These are phyloP conservation scores for Xerophyta viscosa DNA, from an alignment of 106 monocot species.

Conservation along the genomic window DNA sequence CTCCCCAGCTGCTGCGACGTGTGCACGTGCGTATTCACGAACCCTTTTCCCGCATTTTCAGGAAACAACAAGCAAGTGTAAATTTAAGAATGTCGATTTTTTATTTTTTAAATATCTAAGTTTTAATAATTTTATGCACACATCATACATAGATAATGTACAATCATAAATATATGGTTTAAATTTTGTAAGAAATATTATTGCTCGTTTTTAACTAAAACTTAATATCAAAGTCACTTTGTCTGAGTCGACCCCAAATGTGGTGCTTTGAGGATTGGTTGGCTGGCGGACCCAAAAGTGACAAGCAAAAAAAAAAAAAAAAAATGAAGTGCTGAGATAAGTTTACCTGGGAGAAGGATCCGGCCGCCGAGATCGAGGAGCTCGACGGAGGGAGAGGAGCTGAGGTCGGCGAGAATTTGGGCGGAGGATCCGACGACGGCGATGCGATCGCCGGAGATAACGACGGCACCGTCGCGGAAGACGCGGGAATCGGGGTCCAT, in stretches of 20 bases:
- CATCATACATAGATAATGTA: too few relatives aligned
- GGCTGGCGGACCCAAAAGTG: background rate
- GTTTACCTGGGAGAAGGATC: constrained; percentile 57
- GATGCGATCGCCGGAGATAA: constrained; percentile 51
- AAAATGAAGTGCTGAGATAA: background rate
- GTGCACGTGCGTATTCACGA: constrained; percentile 92
- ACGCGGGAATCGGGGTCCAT: constrained; percentile 61
- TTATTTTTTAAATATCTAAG: too few relatives aligned
- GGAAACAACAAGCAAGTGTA: background rate
- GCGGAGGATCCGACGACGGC: constrained; percentile 49
- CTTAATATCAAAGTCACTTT: too few relatives aligned
- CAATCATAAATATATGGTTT: too few relatives aligned
- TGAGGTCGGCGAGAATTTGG: constrained; percentile 42
- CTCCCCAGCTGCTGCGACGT: constrained; percentile 89
- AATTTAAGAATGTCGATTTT: too few relatives aligned
- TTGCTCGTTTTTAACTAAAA: too few relatives aligned
- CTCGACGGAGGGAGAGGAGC: constrained; percentile 37
- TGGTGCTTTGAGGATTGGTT: too few relatives aligned
- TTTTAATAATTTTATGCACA: too few relatives aligned
- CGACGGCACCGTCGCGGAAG: constrained; percentile 55
- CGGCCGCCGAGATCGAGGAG: constrained; percentile 52
- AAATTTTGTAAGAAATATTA: too few relatives aligned
- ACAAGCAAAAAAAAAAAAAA: background rate
- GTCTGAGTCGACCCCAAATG: too few relatives aligned
- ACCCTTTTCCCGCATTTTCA: constrained; percentile 26